A percentile compares a stretch with the other conserved stretches of the same genome.
Conservation (phyloP, 73 alveolate species). For the Paramecium tetraurelia region DNA sequence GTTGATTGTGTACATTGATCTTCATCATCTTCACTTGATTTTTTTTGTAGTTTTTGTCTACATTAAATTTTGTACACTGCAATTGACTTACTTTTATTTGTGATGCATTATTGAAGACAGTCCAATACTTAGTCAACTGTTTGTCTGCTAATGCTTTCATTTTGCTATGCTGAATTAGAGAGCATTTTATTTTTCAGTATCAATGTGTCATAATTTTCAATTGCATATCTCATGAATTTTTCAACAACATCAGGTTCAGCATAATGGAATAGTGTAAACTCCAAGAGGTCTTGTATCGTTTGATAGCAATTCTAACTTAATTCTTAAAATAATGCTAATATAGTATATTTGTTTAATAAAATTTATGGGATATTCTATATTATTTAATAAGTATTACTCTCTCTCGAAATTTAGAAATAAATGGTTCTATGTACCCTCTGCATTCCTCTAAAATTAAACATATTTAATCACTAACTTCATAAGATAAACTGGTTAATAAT, state of each 20-base stretch:
- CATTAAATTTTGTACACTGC: not conserved
- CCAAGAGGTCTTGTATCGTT: not conserved
- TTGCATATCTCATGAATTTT: slow-evolving; percentile 6
- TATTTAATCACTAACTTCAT: not conserved
- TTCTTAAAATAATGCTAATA: not conserved
- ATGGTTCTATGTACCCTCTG: not conserved
- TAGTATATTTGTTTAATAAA: not conserved
- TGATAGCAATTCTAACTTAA: not conserved
- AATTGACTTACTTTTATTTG: not conserved
- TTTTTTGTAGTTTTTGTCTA: not conserved
- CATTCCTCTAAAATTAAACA: slow-evolving; percentile 17
- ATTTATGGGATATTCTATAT: slow-evolving; percentile 4
- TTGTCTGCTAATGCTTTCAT: not conserved
- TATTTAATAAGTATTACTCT: not conserved
- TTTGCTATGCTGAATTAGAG: not conserved
- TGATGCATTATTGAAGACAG: not conserved
- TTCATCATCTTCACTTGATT: not conserved
- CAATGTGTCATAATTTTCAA: not conserved
- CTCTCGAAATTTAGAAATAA: not conserved
- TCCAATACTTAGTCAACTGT: not conserved
- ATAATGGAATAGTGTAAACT: slow-evolving; percentile 17
- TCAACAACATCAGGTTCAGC: slow-evolving; percentile 37
- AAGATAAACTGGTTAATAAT: not conserved
- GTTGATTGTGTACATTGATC: not conserved
- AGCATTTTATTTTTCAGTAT: not conserved